Base-by-base conservation (phyloP, 352 stramenopile genomes). In the Phytophthora sp. region DNA sequence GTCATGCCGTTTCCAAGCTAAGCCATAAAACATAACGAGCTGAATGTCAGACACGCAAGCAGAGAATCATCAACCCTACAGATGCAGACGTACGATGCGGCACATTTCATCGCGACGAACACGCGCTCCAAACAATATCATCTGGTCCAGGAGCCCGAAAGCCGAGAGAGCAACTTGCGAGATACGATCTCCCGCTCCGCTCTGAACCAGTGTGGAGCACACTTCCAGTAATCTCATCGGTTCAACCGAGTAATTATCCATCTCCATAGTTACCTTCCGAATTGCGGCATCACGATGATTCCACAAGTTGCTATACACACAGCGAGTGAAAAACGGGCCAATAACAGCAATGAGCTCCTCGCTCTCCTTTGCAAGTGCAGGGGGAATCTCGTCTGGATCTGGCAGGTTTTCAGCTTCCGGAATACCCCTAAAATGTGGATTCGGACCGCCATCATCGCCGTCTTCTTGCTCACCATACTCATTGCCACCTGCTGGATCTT, bases 241-340 rank as follows among this genome's bases (percentile, higher is more conserved):
- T 37, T 92, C 76, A 13, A 77, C 72, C 0, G 65, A 59, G 31
- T 86, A 90, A 15, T 69, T 74, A 5, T 86, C 67, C 28, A 94
- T 73, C 1, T 93, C 79, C 72, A 92, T 85, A 1, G 80, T 86
- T 12, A 96, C 84, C 70, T 94, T 96, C 3, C 84, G 80, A 53
- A 94, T 92, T n/a, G 84, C 84, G 5, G 80, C 85, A 31, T 94
- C 87, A 6, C 87, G 79, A 46, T 94, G 87, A 49, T 91, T 94
- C 87, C 87, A 96, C 52, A 93, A 49, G 34, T 96, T 96, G 57
- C 85, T 94, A 68, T 94, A 96, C 18, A 94, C 79, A 38, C 87
- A 96, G 17, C 79, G 78, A 7, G 83, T 89, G 44, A 96, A 79
- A 53, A 92, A 96, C 1, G 77, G 42, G 0, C 87, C 87, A 54